Evolutionary conservation across 768 basidiomycete genomes (phyloP).

Genomic region (Rhizopogon sp.): DNA sequence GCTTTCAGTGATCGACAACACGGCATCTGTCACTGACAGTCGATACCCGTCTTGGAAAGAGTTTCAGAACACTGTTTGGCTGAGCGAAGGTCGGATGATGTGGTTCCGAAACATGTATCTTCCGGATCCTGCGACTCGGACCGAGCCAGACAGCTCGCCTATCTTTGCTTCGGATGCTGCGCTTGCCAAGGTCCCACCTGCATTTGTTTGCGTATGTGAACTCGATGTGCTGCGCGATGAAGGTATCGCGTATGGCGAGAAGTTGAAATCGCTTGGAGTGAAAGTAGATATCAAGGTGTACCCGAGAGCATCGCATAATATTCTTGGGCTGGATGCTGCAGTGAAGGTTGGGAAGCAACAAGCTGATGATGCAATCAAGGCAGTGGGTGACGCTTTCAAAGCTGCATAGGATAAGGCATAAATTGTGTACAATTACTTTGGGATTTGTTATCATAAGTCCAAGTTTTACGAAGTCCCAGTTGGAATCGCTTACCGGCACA

Average conservation of each 20-base stretch:
- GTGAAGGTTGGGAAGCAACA: slow-evolving; percentile 31
- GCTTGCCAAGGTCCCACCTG: slow-evolving; percentile 44
- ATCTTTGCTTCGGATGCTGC: slow-evolving; percentile 59
- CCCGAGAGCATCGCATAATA: slow-evolving; percentile 47
- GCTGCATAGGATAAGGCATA: neutral
- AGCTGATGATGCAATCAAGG: slow-evolving; percentile 16
- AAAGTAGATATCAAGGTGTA: slow-evolving; percentile 34
- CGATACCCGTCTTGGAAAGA: slow-evolving; percentile 48
- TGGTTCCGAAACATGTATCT: slow-evolving; percentile 72
- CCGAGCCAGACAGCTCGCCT: slow-evolving; percentile 67
- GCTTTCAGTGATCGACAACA: slow-evolving; percentile 56
- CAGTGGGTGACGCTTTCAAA: slow-evolving; percentile 14
- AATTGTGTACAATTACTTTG: neutral
- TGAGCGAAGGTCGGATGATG: slow-evolving; percentile 56
- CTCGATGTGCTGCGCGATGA: slow-evolving; percentile 65
- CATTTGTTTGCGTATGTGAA: slow-evolving; percentile 63
- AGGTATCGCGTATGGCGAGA: slow-evolving; percentile 58
- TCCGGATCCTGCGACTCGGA: slow-evolving; percentile 52
- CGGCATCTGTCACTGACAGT: slow-evolving; percentile 37
- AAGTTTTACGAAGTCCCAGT: too few relatives aligned
- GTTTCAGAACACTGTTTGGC: slow-evolving; percentile 54
- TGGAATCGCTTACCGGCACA: too few relatives aligned
- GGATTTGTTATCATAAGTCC: neutral
- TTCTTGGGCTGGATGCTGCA: slow-evolving; percentile 64
- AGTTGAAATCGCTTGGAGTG: slow-evolving; percentile 47